These are phyloP conservation scores for Oryza meyeriana DNA, from an alignment of 176 grass and related monocot species.

Conservation along the genomic window DNA sequence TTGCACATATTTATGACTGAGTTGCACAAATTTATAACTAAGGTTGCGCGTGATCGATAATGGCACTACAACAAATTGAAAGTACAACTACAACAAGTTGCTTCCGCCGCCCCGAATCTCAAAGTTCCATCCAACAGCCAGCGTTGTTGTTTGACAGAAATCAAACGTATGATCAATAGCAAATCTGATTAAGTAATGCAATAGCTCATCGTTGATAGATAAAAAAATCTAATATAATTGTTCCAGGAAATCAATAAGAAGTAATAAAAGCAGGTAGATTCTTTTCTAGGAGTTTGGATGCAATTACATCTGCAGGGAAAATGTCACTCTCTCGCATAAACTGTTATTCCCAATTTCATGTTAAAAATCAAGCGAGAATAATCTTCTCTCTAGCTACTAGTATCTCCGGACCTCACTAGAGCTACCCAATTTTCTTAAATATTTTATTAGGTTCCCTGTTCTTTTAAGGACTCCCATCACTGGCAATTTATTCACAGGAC, in stretches of 20 bases:
- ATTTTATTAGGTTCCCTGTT: background rate
- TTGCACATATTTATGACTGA: too few relatives aligned
- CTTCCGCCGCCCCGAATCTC: too few relatives aligned
- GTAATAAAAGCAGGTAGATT: background rate
- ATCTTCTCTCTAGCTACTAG: background rate
- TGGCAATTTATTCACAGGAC: background rate
- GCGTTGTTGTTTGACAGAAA: too few relatives aligned
- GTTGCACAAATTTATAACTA: too few relatives aligned
- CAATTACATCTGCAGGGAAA: background rate
- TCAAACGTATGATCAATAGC: too few relatives aligned
- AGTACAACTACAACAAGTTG: too few relatives aligned
- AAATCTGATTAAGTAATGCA: background rate
- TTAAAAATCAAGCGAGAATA: background rate
- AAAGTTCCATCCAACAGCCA: too few relatives aligned
- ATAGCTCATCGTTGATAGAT: background rate
- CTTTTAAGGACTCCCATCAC: constrained; percentile 5
- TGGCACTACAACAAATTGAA: too few relatives aligned
- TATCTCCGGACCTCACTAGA: background rate
- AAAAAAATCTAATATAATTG: background rate
- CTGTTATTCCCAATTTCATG: background rate
- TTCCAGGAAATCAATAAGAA: background rate
- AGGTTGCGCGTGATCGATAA: too few relatives aligned
- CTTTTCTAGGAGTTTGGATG: background rate
- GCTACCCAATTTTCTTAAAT: background rate
- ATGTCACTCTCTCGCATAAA: background rate